Base-by-base conservation (phyloP, 164 flowering plant genomes). In the Litsea cubeba region DNA sequence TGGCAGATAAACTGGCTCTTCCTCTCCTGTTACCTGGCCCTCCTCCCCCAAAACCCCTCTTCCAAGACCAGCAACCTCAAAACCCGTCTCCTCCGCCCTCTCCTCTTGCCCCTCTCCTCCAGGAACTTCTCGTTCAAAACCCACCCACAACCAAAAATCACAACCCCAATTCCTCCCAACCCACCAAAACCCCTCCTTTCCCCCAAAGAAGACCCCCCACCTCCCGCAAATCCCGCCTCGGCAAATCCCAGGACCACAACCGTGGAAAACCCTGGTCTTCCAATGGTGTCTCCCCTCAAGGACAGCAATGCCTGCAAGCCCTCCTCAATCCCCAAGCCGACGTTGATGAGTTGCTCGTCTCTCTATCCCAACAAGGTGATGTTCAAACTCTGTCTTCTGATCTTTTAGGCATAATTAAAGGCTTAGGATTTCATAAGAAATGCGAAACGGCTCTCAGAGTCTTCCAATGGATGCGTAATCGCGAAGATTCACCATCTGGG, bases 191-290 rank as follows among this genome's bases (percentile, higher is more conserved):
- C 46, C 11, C 46, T 40, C 46, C 46, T 40, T 8, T 40, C 0
- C 46, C 78, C 35, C 74, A 57, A 26, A 63, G 82, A 32, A 72
- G 70, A 24, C 63, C 46, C 46, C 46, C 46, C 11, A 50, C 25
- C 49, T 72, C 75, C 69, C 75, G 70, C 11, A 49, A 66, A 12
- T 81, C 74, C n/a, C 90, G 88, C 17, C 76, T 91, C 12, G 97
- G 94, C 32, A 87, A 77, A 73, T 78, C 77, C 62, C 76, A 69
- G 1, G 94, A 93, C 89, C 79, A 82, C 75, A 93, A 93, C 81
- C 83, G 87, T 68, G 95, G 97, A 58, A 87, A 86, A 78, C 95
- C 95, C 2, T 93, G 97, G 97, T 66, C 84, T 4, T 70, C 83
- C 70, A 79, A 77, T 69, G 74, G 85, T 28, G 83, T 95, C 62